Evolutionary conservation across 805 yeast genomes (phyloP).

Genomic region (Zygoascus ofunaensis): DNA sequence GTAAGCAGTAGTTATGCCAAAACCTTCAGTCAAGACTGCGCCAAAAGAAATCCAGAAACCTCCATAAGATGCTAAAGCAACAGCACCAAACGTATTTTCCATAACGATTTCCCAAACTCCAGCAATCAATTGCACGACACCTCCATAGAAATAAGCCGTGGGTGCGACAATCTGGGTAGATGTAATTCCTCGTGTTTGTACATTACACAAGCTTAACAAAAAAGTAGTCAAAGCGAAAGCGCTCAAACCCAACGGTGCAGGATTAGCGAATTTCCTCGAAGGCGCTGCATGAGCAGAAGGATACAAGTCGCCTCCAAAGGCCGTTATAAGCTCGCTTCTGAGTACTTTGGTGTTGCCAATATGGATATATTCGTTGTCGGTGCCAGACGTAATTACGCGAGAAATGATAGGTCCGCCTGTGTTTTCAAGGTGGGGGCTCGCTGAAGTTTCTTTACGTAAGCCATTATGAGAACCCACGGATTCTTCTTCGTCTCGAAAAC

Average conservation of each 20-base stretch:
- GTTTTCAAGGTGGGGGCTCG: not conserved
- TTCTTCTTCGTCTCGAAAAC: slow-evolving; percentile 4
- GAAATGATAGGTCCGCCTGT: not conserved
- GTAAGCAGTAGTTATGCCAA: slow-evolving; percentile 41
- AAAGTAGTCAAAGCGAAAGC: slow-evolving; percentile 58
- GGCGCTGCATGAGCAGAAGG: slow-evolving; percentile 40
- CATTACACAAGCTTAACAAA: slow-evolving; percentile 44
- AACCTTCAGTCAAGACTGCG: slow-evolving; percentile 42
- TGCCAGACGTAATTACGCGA: slow-evolving; percentile 18
- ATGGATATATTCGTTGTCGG: slow-evolving; percentile 25
- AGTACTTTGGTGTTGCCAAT: slow-evolving; percentile 37
- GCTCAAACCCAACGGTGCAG: slow-evolving; percentile 53
- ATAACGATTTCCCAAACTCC: slow-evolving; percentile 61
- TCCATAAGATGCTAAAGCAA: slow-evolving; percentile 36
- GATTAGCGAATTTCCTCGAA: slow-evolving; percentile 47
- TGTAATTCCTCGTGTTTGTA: slow-evolving; percentile 48
- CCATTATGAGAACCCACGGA: not conserved
- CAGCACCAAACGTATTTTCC: slow-evolving; percentile 59
- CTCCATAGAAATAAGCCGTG: slow-evolving; percentile 58
- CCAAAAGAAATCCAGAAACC: slow-evolving; percentile 61
- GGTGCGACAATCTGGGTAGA: slow-evolving; percentile 49
- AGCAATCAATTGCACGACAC: slow-evolving; percentile 49
- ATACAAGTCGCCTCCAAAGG: slow-evolving; percentile 51
- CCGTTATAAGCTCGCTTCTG: slow-evolving; percentile 48
- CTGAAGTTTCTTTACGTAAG: slow-evolving; percentile 1